Percentiles rank a stretch among this genome's conserved stretches.
phyloP scores from a whole-genome alignment of 2,329 filamentous ascomycete genomes.

The Claviceps sp. region DNA sequence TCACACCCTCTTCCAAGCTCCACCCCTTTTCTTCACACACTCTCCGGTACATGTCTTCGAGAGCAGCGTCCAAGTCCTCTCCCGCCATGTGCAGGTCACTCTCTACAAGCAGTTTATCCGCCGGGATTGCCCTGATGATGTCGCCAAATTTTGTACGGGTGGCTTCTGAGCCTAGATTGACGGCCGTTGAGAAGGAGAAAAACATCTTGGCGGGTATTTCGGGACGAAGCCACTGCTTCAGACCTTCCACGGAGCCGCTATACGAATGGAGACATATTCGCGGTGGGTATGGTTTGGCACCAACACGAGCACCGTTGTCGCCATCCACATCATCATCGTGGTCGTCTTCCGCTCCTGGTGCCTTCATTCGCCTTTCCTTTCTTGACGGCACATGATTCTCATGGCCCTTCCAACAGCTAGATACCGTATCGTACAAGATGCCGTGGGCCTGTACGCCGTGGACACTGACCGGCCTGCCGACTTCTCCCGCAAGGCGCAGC shows the following conservation, averaged over 20 bases:
- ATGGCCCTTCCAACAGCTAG: slow-evolving; percentile 55
- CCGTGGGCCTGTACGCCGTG: slow-evolving; percentile 71
- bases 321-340: slow-evolving; percentile 15
- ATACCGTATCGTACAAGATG: slow-evolving; percentile 49
- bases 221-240: slow-evolving; percentile 65
- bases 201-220: slow-evolving; percentile 64
- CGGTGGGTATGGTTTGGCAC: slow-evolving; percentile 58
- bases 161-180: slow-evolving; percentile 55
- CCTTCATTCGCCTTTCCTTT: slow-evolving; percentile 39
- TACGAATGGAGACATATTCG: slow-evolving; percentile 91
- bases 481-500: slow-evolving; percentile 55
- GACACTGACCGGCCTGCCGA: slow-evolving; percentile 51
- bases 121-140: slow-evolving; percentile 60
- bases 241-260: slow-evolving; percentile 59
- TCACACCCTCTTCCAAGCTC: slow-evolving; percentile 57
- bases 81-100: slow-evolving; percentile 84
- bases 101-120: slow-evolving; percentile 69
- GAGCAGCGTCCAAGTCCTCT: slow-evolving; percentile 58
- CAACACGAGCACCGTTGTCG: slow-evolving; percentile 18
- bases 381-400: slow-evolving; percentile 49
- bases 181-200: slow-evolving; percentile 74
- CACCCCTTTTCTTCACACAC: slow-evolving; percentile 71
- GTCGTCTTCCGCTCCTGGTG: slow-evolving; percentile 30
- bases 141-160: slow-evolving; percentile 38
- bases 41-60: slow-evolving; percentile 63